Evolutionary conservation across 2,329 filamentous ascomycete species (phyloP).

Genomic region (Alternaria brassicae): DNA sequence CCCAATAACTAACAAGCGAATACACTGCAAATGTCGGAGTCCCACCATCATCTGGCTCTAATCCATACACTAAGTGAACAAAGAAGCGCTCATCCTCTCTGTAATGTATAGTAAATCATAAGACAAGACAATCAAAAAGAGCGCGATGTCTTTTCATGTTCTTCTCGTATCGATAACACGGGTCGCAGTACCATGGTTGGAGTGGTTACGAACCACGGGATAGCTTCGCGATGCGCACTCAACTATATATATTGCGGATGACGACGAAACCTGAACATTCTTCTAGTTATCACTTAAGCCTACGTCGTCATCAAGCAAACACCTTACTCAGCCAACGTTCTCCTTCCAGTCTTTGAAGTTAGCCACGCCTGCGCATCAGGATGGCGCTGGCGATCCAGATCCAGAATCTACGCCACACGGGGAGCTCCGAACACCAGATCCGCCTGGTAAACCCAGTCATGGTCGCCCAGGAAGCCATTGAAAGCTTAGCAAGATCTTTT

Average conservation of each 20-base stretch:
- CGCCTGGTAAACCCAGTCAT: neutral
- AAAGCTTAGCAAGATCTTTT: slow-evolving; percentile 7
- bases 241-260: neutral
- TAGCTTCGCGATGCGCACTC: neutral
- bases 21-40: no score
- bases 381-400: neutral
- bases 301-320: neutral
- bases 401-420: neutral
- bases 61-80: no score
- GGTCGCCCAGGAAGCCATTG: neutral
- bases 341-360: neutral
- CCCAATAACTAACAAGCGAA: no score
- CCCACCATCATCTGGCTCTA: no score
- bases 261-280: neutral
- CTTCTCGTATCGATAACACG: no score
- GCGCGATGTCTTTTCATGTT: no score
- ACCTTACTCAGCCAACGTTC: neutral
- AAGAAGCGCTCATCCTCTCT: no score
- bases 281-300: neutral
- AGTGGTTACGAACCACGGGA: neutral
- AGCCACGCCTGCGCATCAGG: neutral
- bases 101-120: no score
- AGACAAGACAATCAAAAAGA: no score
- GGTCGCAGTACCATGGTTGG: neutral
- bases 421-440: neutral